A percentile compares a stretch with the other conserved stretches of the same genome.
These are phyloP conservation scores for Aspergillus felis DNA, from an alignment of 2,329 filamentous ascomycete species.

Conservation along the genomic window DNA sequence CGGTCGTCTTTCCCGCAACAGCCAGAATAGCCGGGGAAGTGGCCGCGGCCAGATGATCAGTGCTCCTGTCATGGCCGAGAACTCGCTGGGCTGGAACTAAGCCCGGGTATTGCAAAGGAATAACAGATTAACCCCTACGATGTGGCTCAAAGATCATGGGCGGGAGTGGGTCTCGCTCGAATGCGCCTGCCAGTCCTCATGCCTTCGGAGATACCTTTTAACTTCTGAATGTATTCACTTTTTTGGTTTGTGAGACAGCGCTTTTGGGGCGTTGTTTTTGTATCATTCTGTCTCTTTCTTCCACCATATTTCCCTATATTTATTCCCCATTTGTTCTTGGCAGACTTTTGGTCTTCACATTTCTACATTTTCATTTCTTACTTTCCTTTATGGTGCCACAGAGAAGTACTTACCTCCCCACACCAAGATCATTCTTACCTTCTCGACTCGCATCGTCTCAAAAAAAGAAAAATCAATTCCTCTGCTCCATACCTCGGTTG, in stretches of 20 bases:
- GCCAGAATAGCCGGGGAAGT: slow-evolving; percentile 66
- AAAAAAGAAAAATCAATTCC: slow-evolving; percentile 5
- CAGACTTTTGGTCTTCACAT: background rate
- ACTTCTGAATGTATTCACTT: slow-evolving; percentile 21
- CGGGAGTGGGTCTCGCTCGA: slow-evolving; percentile 3
- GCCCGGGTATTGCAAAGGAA: slow-evolving; percentile 8
- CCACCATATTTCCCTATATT: slow-evolving; percentile 25
- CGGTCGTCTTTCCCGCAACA: slow-evolving; percentile 40
- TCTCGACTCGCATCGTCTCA: slow-evolving; percentile 9
- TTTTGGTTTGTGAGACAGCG: slow-evolving; percentile 2
- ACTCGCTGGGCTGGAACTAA: slow-evolving; percentile 95
- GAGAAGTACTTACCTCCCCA: slow-evolving; percentile 6
- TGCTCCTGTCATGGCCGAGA: slow-evolving; percentile 85
- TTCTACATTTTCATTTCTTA: slow-evolving; percentile 13
- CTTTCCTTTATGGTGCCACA: slow-evolving; percentile 19
- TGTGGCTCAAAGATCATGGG: slow-evolving; percentile 16
- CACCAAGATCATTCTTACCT: slow-evolving; percentile 15
- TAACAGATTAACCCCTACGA: slow-evolving; percentile 14
- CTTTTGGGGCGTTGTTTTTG: slow-evolving; percentile 11
- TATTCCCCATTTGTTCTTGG: slow-evolving; percentile 35
- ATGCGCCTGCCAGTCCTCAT: background rate
- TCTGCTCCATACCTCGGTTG: slow-evolving; percentile 14
- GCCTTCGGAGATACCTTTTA: slow-evolving; percentile 17
- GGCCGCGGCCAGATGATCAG: slow-evolving; percentile 72
- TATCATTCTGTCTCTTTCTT: slow-evolving; percentile 11